Evolutionary conservation across 495 filamentous ascomycete species (phyloP).

Genomic region (Penicillium paradoxum): DNA sequence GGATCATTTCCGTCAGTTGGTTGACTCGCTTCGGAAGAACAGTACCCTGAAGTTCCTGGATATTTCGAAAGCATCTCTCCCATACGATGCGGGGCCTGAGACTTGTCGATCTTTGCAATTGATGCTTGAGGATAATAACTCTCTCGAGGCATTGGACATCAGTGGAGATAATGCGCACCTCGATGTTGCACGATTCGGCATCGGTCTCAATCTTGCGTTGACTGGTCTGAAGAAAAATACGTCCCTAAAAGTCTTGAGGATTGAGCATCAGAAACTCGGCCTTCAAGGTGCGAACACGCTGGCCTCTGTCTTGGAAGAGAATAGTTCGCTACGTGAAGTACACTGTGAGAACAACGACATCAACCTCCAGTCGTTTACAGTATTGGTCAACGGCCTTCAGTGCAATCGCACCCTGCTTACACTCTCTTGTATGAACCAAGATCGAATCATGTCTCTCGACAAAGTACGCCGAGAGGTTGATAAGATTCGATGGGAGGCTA

Average conservation of each 20-base stretch:
- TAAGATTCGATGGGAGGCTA: slow-evolving; percentile 43
- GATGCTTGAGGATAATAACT: slow-evolving; percentile 75
- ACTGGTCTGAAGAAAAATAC: slow-evolving; percentile 71
- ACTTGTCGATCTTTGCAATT: slow-evolving; percentile 67
- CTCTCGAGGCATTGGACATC: slow-evolving; percentile 73
- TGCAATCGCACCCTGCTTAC: slow-evolving; percentile 61
- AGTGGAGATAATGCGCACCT: slow-evolving; percentile 86
- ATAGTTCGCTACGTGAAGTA: slow-evolving; percentile 59
- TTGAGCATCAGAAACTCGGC: slow-evolving; percentile 64
- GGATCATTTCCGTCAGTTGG: slow-evolving; percentile 65
- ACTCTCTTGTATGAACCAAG: slow-evolving; percentile 61
- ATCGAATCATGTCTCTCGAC: slow-evolving; percentile 57
- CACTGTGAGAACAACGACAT: slow-evolving; percentile 78
- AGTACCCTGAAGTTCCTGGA: slow-evolving; percentile 73
- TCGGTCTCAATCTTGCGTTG: slow-evolving; percentile 73
- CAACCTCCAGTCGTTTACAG: slow-evolving; percentile 70
- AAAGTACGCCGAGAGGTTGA: slow-evolving; percentile 56
- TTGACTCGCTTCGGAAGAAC: slow-evolving; percentile 67
- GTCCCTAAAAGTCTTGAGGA: slow-evolving; percentile 66
- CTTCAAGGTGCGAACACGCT: slow-evolving; percentile 70
- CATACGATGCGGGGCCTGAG: slow-evolving; percentile 67
- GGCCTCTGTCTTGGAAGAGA: slow-evolving; percentile 69
- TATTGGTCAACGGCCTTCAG: slow-evolving; percentile 66
- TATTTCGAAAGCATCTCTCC: slow-evolving; percentile 81
- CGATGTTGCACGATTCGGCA: slow-evolving; percentile 79